Base-by-base conservation (phyloP, 805 yeast genomes). In the Yamadazyma phyllophila region DNA sequence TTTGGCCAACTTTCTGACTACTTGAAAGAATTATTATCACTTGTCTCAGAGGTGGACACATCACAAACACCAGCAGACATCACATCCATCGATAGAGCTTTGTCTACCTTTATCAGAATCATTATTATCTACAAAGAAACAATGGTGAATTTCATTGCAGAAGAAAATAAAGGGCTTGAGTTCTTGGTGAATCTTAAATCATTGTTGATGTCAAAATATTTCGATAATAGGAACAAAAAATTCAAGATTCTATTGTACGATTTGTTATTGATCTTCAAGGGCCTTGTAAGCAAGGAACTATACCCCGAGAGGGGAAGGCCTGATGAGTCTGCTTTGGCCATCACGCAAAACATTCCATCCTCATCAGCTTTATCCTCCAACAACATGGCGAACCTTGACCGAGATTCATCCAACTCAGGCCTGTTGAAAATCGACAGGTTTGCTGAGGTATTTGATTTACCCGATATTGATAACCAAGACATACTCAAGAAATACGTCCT, bases 211-310 rank as follows among this genome's bases (percentile, higher is more conserved):
- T 69, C 78, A 9, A 57, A 65, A 4, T 65, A 73, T 26, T 66
- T 82, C 54, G 32, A 36, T 4, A 32, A 42, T 38, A 55, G 63
- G 9, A 52, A 77, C 50, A 76, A 74, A 20, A 81, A 77, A 50
- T 57, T 82, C 42, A 74, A 74, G 50, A 81, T 82, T 41, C 60
- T 82, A 50, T 62, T 82, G 1, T 81, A 82, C 57, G 88, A 83
- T 56, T 71, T 82, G 45, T 62, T 83, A 30, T 62, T 81, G 8
- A 73, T 85, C 1, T 64, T 81, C 55, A 82, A 81, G 56, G 58
- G 60, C 7, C 57, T 71, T 3, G 46, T 72, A n/a, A n/a, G 32
- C 7, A 29, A 26, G 15, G 45, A 45, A 36, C 10, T 40, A 9
- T 11, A n/a, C 13, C 24, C 14, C 2, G 45, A 36, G 6, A 35